Evolutionary conservation across 2,329 filamentous ascomycete species (phyloP).

Genomic region (Scedosporium apiospermum): DNA sequence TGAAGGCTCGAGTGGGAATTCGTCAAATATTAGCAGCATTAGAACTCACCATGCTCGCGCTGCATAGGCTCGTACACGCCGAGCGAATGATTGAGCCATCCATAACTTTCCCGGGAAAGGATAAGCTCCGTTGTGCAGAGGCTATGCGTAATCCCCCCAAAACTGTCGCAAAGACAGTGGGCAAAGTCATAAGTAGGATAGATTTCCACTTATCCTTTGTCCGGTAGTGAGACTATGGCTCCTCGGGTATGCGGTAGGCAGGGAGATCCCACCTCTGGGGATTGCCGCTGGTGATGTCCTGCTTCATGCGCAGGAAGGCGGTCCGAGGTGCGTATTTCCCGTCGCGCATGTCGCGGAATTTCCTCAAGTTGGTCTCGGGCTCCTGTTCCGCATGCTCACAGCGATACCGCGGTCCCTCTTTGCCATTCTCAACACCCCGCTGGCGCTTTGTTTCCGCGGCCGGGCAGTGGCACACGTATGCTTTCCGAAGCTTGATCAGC

Average conservation of each 20-base stretch:
- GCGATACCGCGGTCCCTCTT: slow-evolving; percentile 62
- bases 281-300: slow-evolving; percentile 73
- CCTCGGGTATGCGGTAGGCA: slow-evolving; percentile 75
- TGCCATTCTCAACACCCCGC: slow-evolving; percentile 65
- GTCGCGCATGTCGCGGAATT: slow-evolving; percentile 86
- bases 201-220: slow-evolving; percentile 74
- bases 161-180: slow-evolving; percentile 84
- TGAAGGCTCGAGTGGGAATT: no score
- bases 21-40: no score
- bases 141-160: slow-evolving; percentile 85
- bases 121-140: slow-evolving; percentile 92
- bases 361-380: slow-evolving; percentile 64
- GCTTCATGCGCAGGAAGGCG: slow-evolving; percentile 88
- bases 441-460: slow-evolving; percentile 79
- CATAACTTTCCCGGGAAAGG: slow-evolving; percentile 75
- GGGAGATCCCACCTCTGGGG: slow-evolving; percentile 96
- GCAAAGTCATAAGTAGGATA: slow-evolving; percentile 94
- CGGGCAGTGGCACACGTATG: slow-evolving; percentile 83
- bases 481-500: slow-evolving; percentile 59
- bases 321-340: slow-evolving; percentile 81
- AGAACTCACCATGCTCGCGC: slow-evolving; percentile 55
- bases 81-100: slow-evolving; percentile 75
- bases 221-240: slow-evolving; percentile 61
- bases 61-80: slow-evolving; percentile 90
- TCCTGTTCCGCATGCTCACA: slow-evolving; percentile 72